Evolutionary conservation across 495 filamentous ascomycete genomes (phyloP), one percentile per base, ranked within the genome.

Genomic region (Podospora fimiseda): DNA sequence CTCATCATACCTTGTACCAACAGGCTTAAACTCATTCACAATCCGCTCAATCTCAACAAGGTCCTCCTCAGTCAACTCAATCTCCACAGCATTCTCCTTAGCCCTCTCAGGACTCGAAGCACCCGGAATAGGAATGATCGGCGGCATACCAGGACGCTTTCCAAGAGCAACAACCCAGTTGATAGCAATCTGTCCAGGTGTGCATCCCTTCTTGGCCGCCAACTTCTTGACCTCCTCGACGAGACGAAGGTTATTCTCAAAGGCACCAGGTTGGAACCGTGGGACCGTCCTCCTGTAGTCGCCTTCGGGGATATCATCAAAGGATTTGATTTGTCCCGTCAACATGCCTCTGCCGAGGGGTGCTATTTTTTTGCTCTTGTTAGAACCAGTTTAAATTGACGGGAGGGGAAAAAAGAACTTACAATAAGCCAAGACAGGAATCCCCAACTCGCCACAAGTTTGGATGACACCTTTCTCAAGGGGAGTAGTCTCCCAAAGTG

Each of bases 91-190:
- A 55, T 84, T 84, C 67, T 84, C 80, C 22, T 60, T 42, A 2
- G 82, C 66, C 9, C 78, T 64, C 19, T 60, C 68, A 4, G 58
- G 68, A 0, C 67, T 73, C 16, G 75, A 79, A 7, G 85, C 81
- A 7, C 89, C 89, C 0, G 89, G 90, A 58, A 96, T 94, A 2
- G 89, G 90, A 44, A 95, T 85, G 56, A 95, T 86, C 2, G 70
- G 77, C 6, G 83, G 81, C 65, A 83, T 77, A 5, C 83, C 87
- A 27, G 81, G 72, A 60, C 76, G 71, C 27, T 66, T 71, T 44
- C 75, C 76, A 50, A 83, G 64, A 1, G 74, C 60, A 43, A 60
- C 65, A 3, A 87, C 67, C 90, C 91, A 96, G 30, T 72, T 79
- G 46, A 95, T 70, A 9, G 88, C 90, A 18, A 95, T 69, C 70